A percentile compares a stretch with the other conserved stretches of the same genome.
phyloP scores from a whole-genome alignment of 371 early-diverging fungal genomes.

The Nematocida sp. region DNA sequence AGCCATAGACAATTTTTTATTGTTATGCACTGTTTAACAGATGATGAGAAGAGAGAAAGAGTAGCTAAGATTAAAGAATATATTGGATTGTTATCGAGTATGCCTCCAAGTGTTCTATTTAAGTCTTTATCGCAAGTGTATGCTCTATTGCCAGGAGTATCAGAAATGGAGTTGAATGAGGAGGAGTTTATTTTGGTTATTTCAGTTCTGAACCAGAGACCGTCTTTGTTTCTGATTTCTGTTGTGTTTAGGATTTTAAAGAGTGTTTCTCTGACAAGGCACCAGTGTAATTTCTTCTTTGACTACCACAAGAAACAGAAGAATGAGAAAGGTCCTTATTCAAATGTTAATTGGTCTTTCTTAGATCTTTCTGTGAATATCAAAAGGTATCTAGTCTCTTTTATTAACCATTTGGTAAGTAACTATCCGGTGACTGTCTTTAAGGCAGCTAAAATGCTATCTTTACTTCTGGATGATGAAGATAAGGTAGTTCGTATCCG shows the following conservation, averaged over 20 bases:
- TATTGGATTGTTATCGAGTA: neutral
- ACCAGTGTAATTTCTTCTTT: neutral
- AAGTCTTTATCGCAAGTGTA: neutral
- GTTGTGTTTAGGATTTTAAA: slow-evolving; percentile 9
- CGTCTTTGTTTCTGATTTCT: neutral
- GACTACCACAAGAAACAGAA: neutral
- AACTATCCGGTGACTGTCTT: neutral
- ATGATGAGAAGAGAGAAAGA: too few relatives aligned
- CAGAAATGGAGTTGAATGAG: neutral
- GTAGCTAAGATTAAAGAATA: too few relatives aligned
- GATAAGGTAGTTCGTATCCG: neutral
- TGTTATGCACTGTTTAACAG: too few relatives aligned
- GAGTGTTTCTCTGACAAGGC: neutral
- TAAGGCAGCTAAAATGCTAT: neutral
- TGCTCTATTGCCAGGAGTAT: neutral
- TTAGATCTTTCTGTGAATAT: neutral
- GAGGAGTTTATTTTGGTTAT: slow-evolving; percentile 27
- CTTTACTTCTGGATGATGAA: slow-evolving; percentile 27
- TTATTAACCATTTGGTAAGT: neutral
- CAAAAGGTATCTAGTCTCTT: neutral
- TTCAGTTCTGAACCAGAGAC: slow-evolving; percentile 8
- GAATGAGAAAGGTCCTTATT: neutral
- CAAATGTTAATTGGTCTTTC: slow-evolving; percentile 22
- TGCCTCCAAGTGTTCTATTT: neutral
- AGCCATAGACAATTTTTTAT: too few relatives aligned